Base-by-base conservation (phyloP, 768 basidiomycete genomes). In the Leccinellum albellum region DNA sequence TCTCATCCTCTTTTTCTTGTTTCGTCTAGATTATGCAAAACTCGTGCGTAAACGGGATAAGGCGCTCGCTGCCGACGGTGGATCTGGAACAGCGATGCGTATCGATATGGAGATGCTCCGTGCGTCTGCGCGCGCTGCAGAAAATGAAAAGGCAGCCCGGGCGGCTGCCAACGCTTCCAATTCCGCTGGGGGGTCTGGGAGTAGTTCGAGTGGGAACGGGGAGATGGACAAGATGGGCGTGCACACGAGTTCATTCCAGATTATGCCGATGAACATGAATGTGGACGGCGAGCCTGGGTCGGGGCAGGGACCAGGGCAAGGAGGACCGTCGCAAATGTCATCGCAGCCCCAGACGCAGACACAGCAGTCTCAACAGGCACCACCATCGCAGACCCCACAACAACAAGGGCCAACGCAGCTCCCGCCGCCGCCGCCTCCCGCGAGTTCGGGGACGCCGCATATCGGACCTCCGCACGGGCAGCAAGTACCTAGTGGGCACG, bases 21-120 rank as follows among this genome's bases (percentile, higher is more conserved):
- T 23, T 7, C 7, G 45, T 51, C 3, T 44, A 13, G 89, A 91
- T 73, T 91, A 91, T 62, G 89, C 89, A 10, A 91, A 91, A 66
- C 78, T 91, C 29, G 84, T 89, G 75, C 84, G 89, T 50, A 90
- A 91, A 66, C 80, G 85, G 45, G 87, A 89, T 48, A 90, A 90
- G 68, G 76, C 76, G 15, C 69, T 77, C 21, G 78, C 75, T 10
- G 72, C 78, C n/a, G 82, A 82, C 45, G 83, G 86, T 20, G 79
- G 84, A 44, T 68, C 61, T 3, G 66, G 73, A 4, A 71, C 70
- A 6, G 54, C 58, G 4, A 78, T 78, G 28, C 79, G 76, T 31
- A 89, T 91, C 55, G 87, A 89, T 66, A 78, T 91, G 70, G 88
- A 90, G 60, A 89, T 82, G 44, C 74, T 91, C 49, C 85, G 89